These are phyloP conservation scores for Pelargonium nanum DNA, from an alignment of 345 rosid species.

Conservation along the genomic window DNA sequence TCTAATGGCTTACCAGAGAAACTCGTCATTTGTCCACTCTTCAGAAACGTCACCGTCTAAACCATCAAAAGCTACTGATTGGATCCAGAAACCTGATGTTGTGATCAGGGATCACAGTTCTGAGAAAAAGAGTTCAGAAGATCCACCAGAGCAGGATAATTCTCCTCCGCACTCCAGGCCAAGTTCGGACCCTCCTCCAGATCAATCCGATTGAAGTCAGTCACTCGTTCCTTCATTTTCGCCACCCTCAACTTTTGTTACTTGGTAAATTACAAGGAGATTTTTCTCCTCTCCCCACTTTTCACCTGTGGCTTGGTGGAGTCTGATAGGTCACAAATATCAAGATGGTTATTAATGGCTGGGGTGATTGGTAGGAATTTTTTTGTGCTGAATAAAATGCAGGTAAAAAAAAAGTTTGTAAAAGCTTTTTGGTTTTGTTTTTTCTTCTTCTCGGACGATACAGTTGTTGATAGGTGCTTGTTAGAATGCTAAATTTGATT, in stretches of 20 bases:
- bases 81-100: conserved; percentile 24
- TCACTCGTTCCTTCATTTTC: not conserved
- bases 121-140: conserved; percentile 23
- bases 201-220: conserved; percentile 14
- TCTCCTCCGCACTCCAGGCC: conserved; percentile 22
- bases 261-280: not conserved
- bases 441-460: not conserved
- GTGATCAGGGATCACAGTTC: conserved; percentile 16
- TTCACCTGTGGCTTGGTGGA: not conserved
- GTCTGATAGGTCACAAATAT: not conserved
- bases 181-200: conserved; percentile 13
- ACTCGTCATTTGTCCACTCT: conserved; percentile 19
- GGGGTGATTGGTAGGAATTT: not conserved
- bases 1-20: conserved; percentile 29
- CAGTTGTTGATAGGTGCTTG: not conserved
- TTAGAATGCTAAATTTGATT: not conserved
- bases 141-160: conserved; percentile 17
- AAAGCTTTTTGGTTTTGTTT: not conserved
- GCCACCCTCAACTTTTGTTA: too few species aligned
- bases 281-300: not conserved
- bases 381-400: not conserved
- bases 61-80: conserved; percentile 23
- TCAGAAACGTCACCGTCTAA: conserved; percentile 16
- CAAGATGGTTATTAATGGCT: not conserved
- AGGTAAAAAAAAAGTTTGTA: not conserved